Base-by-base conservation (phyloP, 345 rosid genomes). In the Lumnitzera littorea region DNA sequence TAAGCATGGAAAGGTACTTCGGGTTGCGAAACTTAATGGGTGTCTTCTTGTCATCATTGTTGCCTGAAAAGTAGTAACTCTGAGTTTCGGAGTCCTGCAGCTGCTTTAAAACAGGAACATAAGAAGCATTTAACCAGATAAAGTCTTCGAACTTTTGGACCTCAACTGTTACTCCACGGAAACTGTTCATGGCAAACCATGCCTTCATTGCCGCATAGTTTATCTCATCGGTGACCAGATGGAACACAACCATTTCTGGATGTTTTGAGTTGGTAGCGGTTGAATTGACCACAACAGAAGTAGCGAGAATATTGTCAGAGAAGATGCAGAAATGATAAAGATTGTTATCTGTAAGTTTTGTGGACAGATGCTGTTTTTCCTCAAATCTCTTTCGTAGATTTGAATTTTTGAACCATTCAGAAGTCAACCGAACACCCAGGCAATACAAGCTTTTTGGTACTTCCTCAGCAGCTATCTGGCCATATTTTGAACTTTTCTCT, bases 401-500 rank as follows among this genome's bases (percentile, higher is more conserved):
- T 31, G 65, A 53, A 66, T 78, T 85, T 67, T 71, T 74, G 69
- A 81, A 88, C 96, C 98, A 91, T 67, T 86, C 85, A 2, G 88
- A 78, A 4, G 98, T 81, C 64, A 91, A 64, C 66, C 76, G 81
- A 67, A 91, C 85, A 53, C 96, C 98, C 48, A 91, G 85, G 72
- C 98, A 91, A 72, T 86, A 91, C 15, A 91, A 80, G 68, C 98
- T 88, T 76, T 91, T 91, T 5, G 98, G 98, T 24, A 86, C 89
- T 73, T 88, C 96, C 71, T 91, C 98, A 2, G 98, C 96, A 63
- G 98, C 98, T 53, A 91, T 88, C 74, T 91, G 98, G n/a, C 95
- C 96, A 58, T 80, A 88, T 74, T 91, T 91, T 13, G 91, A 80
- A 64, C 96, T 91, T 68, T 88, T 91, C 68, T 88, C 98, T 12